Conservation (phyloP, 768 basidiomycete species). For the Leccinum sublutescens region DNA sequence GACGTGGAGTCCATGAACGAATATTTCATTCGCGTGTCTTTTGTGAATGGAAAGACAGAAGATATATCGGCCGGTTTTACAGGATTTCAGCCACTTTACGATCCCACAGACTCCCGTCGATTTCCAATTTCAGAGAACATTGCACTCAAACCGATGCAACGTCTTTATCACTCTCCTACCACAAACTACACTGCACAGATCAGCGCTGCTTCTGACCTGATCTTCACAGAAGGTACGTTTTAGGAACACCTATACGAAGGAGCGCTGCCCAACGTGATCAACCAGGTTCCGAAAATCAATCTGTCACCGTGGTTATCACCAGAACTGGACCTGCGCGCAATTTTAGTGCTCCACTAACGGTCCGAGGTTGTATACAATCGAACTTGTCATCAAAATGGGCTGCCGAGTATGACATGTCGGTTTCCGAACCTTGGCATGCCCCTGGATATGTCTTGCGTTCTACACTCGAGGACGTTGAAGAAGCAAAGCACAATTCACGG, state of each 20-base stretch:
- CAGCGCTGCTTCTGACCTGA: neutral
- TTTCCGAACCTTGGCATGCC: neutral
- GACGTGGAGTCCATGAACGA: constrained; percentile 4
- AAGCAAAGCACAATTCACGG: neutral
- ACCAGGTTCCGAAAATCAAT: neutral
- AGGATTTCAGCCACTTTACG: constrained; percentile 3
- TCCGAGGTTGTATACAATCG: neutral
- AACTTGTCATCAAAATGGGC: neutral
- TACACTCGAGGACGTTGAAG: neutral
- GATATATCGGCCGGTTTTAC: constrained; percentile 12
- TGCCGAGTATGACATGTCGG: neutral
- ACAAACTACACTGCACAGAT: neutral
- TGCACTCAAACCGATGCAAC: neutral
- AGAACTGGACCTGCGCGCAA: neutral
- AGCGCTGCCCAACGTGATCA: neutral
- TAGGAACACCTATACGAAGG: neutral
- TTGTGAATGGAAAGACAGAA: neutral
- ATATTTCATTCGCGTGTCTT: constrained; percentile 8
- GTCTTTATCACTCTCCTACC: neutral
- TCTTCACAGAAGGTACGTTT: neutral
- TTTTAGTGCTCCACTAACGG: neutral
- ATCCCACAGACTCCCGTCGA: neutral
- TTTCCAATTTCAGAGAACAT: neutral
- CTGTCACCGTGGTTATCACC: no score
- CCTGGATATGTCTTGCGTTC: neutral